A percentile compares a stretch with the other conserved stretches of the same genome.
Evolutionary conservation across 2,329 filamentous ascomycete genomes (phyloP).

Genomic region (Pseudogymnoascus sp.): DNA sequence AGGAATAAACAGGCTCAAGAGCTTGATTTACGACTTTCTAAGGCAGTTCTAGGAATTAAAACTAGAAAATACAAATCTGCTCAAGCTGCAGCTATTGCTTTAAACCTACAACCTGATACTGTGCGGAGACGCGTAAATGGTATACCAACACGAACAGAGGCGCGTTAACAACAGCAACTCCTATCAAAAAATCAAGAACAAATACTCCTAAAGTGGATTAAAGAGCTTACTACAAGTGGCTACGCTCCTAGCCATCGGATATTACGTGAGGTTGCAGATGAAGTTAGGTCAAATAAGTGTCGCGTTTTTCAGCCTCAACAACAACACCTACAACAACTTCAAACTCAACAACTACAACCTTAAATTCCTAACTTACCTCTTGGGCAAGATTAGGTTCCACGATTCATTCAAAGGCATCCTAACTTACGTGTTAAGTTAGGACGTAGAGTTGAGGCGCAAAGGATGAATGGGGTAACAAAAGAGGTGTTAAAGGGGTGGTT

Average conservation of each 20-base stretch:
- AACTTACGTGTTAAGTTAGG: no score
- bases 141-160: background rate
- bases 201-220: slow-evolving; percentile 8
- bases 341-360: no score
- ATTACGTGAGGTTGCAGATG: no score
- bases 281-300: no score
- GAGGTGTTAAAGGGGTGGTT: no score
- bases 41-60: background rate
- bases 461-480: no score
- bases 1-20: background rate
- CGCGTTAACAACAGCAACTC: background rate
- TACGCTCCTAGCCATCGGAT: background rate
- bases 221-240: background rate
- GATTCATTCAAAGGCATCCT: no score
- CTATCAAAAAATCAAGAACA: background rate
- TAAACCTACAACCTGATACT: slow-evolving; percentile 4
- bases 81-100: background rate
- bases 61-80: background rate
- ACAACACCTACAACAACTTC: background rate
- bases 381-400: no score
- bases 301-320: no score
- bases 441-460: no score
- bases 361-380: no score
- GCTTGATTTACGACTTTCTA: background rate
- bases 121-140: background rate